Base-by-base conservation (phyloP, 192 early-diverging fungal species). In the Coemansia reversa region DNA sequence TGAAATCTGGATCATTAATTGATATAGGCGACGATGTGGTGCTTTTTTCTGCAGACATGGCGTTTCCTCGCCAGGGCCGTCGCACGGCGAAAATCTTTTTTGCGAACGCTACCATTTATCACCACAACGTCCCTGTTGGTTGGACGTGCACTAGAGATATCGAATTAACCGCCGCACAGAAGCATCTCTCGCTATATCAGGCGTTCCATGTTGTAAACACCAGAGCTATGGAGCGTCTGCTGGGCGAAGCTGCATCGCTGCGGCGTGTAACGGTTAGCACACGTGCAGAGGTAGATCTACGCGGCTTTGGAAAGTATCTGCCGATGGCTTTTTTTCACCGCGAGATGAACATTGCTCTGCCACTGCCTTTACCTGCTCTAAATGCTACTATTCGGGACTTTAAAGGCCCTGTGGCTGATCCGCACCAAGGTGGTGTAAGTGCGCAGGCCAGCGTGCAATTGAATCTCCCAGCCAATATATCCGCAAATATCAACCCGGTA, bases 281-380 rank as follows among this genome's bases (percentile, higher is more conserved):
- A 0, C 60, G 22, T 8, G 55, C 55, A 19, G 30, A 30, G n/a
- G 49, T 77, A 4, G 65, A 70, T 28, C 45, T 72, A 16, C 65
- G 75, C 30, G 69, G 75, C 5, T 67, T 77, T 67, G 75, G 75
- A 9, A 67, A 49, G 22, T 63, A 61, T 32, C 49, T 77, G 42
- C 75, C 75, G 2, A 61, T 42, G 8, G 59, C 66, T 14, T 19
- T 19, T 54, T 49, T 60, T 14, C 69, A 53, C 42, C 65, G 66
- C 28, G 63, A 59, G 9, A 22, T 77, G 3, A 35, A 56, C 22
- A 7, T 77, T 32, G 59, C 47, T 24, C 50, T 77, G 53, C 75
- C 75, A 7, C 48, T 53, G 4, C 23, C 42, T 22, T 53, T 29
- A 3, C 48, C 48, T 22, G 47, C 48, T 14, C 48, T 55, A 8